Percentiles rank a stretch among this genome's conserved stretches.
Evolutionary conservation across 1,284 basidiomycete genomes (phyloP).

Genomic region (Ustilago tritici): DNA sequence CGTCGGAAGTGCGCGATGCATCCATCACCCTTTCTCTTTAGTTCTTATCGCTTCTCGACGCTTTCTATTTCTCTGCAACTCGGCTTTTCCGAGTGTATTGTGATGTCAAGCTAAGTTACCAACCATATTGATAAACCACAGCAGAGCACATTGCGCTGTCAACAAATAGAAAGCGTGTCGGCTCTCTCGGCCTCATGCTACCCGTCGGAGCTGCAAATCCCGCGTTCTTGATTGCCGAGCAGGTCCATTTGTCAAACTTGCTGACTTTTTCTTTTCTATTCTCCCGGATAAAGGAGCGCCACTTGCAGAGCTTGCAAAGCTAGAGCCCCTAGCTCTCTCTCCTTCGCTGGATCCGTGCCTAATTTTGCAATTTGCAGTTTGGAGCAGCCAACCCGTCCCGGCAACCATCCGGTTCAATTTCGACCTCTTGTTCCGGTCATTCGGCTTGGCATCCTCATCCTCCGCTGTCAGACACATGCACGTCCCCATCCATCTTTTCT

Average conservation of each 20-base stretch:
- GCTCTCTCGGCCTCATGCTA: too few species aligned
- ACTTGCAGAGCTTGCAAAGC: background rate
- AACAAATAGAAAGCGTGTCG: background rate
- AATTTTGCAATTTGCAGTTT: too few species aligned
- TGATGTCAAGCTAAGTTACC: background rate
- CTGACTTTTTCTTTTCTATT: slow-evolving; percentile 7
- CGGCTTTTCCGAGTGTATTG: background rate
- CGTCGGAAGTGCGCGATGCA: slow-evolving; percentile 2
- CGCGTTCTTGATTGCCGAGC: slow-evolving; percentile 3
- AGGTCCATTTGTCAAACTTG: slow-evolving; percentile 11
- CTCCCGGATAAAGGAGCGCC: background rate
- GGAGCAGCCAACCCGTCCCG: background rate
- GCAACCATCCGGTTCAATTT: background rate
- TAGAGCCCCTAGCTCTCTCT: too few species aligned
- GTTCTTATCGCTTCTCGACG: background rate
- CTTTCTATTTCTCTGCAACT: background rate
- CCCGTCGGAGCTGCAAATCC: slow-evolving; percentile 1
- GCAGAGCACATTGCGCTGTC: background rate
- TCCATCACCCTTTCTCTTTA: background rate
- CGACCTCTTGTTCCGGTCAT: too few species aligned
- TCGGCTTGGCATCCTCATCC: too few species aligned
- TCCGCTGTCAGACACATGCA: too few species aligned
- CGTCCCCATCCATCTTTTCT: too few species aligned
- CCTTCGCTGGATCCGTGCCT: too few species aligned
- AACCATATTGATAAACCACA: background rate